Base-by-base conservation (phyloP, 768 basidiomycete species). In the Suillus subaureus region DNA sequence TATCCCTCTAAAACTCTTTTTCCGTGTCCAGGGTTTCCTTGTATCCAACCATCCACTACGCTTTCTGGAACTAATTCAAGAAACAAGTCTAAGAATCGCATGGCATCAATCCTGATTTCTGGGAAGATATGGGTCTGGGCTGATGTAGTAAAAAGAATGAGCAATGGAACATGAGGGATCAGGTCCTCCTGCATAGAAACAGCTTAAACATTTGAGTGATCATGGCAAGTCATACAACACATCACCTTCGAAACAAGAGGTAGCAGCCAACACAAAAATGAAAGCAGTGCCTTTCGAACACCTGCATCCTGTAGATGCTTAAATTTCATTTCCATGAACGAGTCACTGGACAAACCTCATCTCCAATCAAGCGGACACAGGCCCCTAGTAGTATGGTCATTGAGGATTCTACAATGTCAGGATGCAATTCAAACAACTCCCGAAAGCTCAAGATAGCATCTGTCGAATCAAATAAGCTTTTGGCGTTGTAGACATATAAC, bases 81-180 rank as follows among this genome's bases (percentile, higher is more conserved):
- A 47, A 94, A 82, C 28, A 96, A 73, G 70, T 92, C 85, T 51
- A 98, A 77, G 69, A 94, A 87, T 15, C 89, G 88, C 62, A 97
- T 83, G 4, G 94, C 93, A 72, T 98, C 96, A 45, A 98, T 84
- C 18, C 95, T 86, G 66, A 98, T 94, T 75, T 97, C 94, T 26
- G 96, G 96, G 75, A 96, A 97, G 56, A 99, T 97, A 71, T 96
- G 92, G 0, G 94, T 96, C 75, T 96, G 91, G 0, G 94, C 94
- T 12, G 96, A 97, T 7, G 93, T 89, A 0, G 89, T 88, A 74
- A 96, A 97, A 18, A 99, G 85, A 28, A 98, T 81, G 6, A 98
- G 80, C 0, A 89, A 71, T 1, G 92, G 81, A 0, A 90, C 82
- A 72, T 97, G 93, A 6, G 96, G 95, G 1, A 80, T 66, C 1